Evolutionary conservation across 208 protist genomes (phyloP), one percentile per base, ranked within the genome.

Genomic region (Acanthamoeba healyi): DNA sequence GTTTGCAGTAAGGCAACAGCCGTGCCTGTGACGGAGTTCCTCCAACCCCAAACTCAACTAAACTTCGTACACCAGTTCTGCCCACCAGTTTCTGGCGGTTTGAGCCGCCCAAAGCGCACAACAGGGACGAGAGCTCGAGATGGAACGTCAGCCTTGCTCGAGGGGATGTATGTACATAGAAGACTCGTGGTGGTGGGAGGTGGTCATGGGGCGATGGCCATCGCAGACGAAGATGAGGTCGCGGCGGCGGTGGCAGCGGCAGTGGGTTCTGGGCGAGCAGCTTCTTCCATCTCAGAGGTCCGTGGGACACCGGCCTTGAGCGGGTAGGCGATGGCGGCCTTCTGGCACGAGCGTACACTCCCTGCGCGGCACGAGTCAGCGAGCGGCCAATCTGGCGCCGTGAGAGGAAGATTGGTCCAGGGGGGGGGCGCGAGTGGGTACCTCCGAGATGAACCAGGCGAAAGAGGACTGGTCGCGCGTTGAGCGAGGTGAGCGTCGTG

Each of bases 281-380:
- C 51, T 56, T 1, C 51, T 7, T 56, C 51, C 51, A n/a, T 5
- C 17, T 12, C 51, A 4, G 51, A 6, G 19, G 51, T 58, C 19
- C 51, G 51, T 22, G 0, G 51, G 12, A 0, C 6, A 22, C 17
- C 51, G 0, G 51, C 19, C 51, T 67, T 67, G 74, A 84, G 74
- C 14, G 74, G 74, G 26, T 36, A 84, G 42, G 74, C 74, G 32
- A 90, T 61, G 26, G 82, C 82, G 5, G 82, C 82, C 58, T 90
- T 90, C 38, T 90, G 82, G 54, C 82, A 90, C 17, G 82, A 90
- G 54, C 82, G 82, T 2, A 90, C 38, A 32, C 74, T 84, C 42
- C 74, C 74, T 84, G 44, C 42, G 14, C 7, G 6, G 38, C 26
- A 51, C 26, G 32, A 5, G 40, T n/a, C 6, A 22, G 24, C n/a